Percentiles rank a stretch among this genome's conserved stretches.
These are phyloP conservation scores for Ramichloridium luteum DNA, from an alignment of 2,329 filamentous ascomycete species.

Conservation along the genomic window DNA sequence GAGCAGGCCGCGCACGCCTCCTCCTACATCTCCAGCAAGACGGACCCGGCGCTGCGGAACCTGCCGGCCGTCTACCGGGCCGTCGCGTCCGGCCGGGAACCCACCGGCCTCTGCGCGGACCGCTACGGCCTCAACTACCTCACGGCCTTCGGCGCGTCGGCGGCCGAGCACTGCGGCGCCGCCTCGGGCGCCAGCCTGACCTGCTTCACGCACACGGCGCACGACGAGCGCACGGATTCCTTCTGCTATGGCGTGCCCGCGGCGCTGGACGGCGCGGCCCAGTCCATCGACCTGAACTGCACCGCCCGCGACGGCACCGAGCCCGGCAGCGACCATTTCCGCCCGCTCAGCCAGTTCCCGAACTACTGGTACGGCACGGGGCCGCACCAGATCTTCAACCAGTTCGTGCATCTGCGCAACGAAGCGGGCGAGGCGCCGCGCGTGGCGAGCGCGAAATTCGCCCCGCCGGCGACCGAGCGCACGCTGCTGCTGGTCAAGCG, in stretches of 20 bases:
- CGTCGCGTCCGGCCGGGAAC: no score
- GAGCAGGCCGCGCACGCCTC: no score
- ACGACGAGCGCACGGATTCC: constrained; percentile 4
- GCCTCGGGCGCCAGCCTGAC: constrained; percentile 1
- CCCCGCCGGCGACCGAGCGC: background rate
- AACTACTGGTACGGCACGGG: constrained; percentile 7
- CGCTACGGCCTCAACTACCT: constrained; percentile 4
- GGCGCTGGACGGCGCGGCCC: background rate
- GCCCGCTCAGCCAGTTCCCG: background rate
- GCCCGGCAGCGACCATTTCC: background rate
- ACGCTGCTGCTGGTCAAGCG: constrained; percentile 5
- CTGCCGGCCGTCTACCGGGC: no score
- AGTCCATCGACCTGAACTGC: constrained; percentile 1
- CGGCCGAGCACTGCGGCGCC: constrained; percentile 1
- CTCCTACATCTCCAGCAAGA: no score
- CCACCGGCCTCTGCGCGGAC: constrained; percentile 2
- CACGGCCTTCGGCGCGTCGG: constrained; percentile 3
- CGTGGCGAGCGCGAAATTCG: background rate
- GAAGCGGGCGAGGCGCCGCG: no score
- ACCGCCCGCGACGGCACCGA: background rate
- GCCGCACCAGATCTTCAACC: constrained; percentile 2
- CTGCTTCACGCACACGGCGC: constrained; percentile 5
- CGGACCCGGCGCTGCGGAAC: no score
- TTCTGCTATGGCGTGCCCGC: constrained; percentile 6
- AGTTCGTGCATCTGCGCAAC: background rate